Base-by-base conservation (phyloP, 2,329 filamentous ascomycete genomes). In the Xylaria sp. region DNA sequence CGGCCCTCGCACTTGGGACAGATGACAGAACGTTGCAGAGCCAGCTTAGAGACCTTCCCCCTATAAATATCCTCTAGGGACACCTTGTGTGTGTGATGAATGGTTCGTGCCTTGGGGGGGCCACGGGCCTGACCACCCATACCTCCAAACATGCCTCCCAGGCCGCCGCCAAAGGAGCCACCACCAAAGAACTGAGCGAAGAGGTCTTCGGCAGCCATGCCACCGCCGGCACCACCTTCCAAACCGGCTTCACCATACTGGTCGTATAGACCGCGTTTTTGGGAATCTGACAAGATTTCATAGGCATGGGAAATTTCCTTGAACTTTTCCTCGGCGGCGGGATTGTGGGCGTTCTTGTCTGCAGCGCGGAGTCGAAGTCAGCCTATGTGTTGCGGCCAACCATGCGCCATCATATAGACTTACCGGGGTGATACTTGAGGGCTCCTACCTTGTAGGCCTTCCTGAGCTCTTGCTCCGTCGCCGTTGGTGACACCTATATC, bases 1-100 rank as follows among this genome's bases (percentile, higher is more conserved):
- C 94, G 90, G 71, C 96, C 96, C 67, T 96, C 91, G 81, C 96
- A 99, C 83, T 94, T 94, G 73, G 93, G 86, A 86, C 96, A 99
- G 82, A 99, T 96, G 80, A 99, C 91, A 13, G 95, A 98, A 79
- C 97, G 97, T 83, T 99, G 96, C 52, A 99, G 87, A 34, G 96
- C 97, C 61, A 99, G 88, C 85, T 99, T 99, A 65, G 95, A 98
- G 71, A 97, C 89, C 87, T 99, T 99, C 79, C 96, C 96, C 72
- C 93, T 91, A 88, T 99, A 99, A 79, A 99, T 94, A 76, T 99
- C 96, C 83, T 99, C 96, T 60, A 99, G 89, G 13, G 93, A 94
- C 69, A 99, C 96, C 83, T 97, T 97, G 90, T 98, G 96, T 59
- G 96, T 94, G 84, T 99, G 96, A 82, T 97, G 93, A 76, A 99